These are phyloP conservation scores for Pseudovirgaria hyperparasitica DNA, from an alignment of 2,329 filamentous ascomycete genomes.

Conservation along the genomic window DNA sequence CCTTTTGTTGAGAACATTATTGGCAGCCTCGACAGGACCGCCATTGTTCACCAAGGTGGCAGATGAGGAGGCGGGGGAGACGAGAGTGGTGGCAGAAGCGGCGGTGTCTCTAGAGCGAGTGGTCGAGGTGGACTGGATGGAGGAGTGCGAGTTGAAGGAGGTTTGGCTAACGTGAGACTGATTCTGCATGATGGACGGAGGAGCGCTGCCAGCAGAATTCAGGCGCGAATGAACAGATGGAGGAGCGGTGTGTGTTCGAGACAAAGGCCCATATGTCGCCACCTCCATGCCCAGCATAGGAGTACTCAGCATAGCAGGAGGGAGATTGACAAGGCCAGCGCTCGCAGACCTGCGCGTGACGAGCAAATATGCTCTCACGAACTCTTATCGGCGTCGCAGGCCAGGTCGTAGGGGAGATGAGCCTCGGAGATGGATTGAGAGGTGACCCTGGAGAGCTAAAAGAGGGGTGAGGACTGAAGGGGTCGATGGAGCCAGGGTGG, in stretches of 20 bases:
- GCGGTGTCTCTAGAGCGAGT: slow-evolving; percentile 32
- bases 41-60: slow-evolving; percentile 33
- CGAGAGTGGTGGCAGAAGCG: slow-evolving; percentile 28
- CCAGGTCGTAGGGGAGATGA: too few relatives aligned
- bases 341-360: too few relatives aligned
- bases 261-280: slow-evolving; percentile 16
- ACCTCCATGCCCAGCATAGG: too few relatives aligned
- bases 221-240: slow-evolving; percentile 17
- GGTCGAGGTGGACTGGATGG: slow-evolving; percentile 33
- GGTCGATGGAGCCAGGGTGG: too few relatives aligned
- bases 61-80: slow-evolving; percentile 17
- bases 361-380: too few relatives aligned
- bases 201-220: slow-evolving; percentile 20
- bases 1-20: slow-evolving; percentile 95
- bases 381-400: too few relatives aligned
- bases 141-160: slow-evolving; percentile 34
- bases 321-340: too few relatives aligned
- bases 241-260: slow-evolving; percentile 13
- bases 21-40: slow-evolving; percentile 59
- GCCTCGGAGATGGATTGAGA: too few relatives aligned
- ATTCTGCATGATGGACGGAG: slow-evolving; percentile 26
- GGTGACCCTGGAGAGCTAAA: too few relatives aligned
- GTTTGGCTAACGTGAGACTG: slow-evolving; percentile 31
- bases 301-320: too few relatives aligned
- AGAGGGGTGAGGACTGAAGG: too few relatives aligned